phyloP scores from a whole-genome alignment of 768 basidiomycete species.

The Auriscalpium microsporum region DNA sequence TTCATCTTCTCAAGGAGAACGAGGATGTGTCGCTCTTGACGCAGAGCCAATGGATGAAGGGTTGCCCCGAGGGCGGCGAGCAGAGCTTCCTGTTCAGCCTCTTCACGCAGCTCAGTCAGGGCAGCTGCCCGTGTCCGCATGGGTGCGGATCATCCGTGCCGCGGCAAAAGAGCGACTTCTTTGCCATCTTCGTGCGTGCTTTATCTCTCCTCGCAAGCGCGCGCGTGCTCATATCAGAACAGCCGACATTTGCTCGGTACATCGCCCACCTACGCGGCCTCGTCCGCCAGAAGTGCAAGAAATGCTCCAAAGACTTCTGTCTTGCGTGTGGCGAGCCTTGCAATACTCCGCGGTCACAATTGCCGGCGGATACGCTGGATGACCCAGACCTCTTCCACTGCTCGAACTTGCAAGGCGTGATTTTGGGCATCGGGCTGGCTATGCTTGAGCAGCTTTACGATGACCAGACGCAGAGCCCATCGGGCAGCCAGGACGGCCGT shows the following conservation, averaged over 20 bases:
- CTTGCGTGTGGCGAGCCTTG: constrained; percentile 41
- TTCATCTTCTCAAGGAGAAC: constrained; percentile 31
- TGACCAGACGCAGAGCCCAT: constrained; percentile 37
- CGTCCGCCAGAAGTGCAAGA: constrained; percentile 49
- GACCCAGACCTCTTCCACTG: constrained; percentile 78
- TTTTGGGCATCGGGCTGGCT: constrained; percentile 83
- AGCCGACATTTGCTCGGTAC: constrained; percentile 72
- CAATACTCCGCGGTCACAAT: constrained; percentile 17
- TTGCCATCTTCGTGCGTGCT: constrained; percentile 67
- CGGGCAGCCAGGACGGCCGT: constrained; percentile 18
- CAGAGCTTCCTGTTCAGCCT: constrained; percentile 83
- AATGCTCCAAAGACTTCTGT: constrained; percentile 28
- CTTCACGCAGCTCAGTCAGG: constrained; percentile 64
- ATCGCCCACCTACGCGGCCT: constrained; percentile 50
- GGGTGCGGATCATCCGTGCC: constrained; percentile 57
- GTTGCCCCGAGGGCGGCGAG: constrained; percentile 89
- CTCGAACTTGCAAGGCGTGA: constrained; percentile 79
- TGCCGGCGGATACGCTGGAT: constrained; percentile 25
- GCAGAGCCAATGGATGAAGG: constrained; percentile 95
- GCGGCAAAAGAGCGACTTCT: constrained; percentile 72
- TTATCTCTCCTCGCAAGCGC: constrained; percentile 8
- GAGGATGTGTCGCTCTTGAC: constrained; percentile 62
- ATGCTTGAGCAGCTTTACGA: constrained; percentile 74
- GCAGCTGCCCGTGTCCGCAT: constrained; percentile 61
- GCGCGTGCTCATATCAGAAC: background rate